These are phyloP conservation scores for Setaria viridis DNA, from an alignment of 202 grass and related monocot species.

Conservation along the genomic window DNA sequence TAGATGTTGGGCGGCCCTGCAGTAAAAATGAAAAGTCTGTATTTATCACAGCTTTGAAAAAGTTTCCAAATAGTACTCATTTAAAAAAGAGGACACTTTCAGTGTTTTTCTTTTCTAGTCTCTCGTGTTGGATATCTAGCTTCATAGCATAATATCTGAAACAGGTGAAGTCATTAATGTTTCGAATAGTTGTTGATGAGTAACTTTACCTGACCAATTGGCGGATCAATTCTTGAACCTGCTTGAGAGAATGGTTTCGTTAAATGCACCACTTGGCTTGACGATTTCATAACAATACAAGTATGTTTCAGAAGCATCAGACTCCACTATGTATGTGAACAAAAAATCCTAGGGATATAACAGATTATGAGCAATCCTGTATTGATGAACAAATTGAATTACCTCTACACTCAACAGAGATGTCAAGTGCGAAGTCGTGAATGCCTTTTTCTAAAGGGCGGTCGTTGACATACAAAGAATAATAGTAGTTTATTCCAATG, in stretches of 20 bases:
- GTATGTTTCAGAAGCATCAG: neutral
- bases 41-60: conserved; percentile 19
- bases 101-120: neutral
- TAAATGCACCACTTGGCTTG: conserved; percentile 22
- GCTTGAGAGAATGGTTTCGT: conserved; percentile 23
- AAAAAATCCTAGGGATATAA: neutral
- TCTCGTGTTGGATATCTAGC: neutral
- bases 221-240: conserved; percentile 55
- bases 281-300: neutral
- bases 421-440: conserved; percentile 53
- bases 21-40: neutral
- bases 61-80: neutral
- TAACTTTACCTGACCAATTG: conserved; percentile 47
- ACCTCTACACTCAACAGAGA: conserved; percentile 46
- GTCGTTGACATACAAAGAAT: conserved; percentile 67
- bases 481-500: conserved; percentile 83
- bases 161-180: neutral
- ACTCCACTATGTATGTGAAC: neutral
- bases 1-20: conserved; percentile 44
- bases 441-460: conserved; percentile 37
- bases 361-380: neutral
- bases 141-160: too few species aligned
- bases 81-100: neutral
- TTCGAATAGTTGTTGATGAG: neutral
- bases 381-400: neutral